Percentiles rank a stretch among this genome's conserved stretches.
These are phyloP conservation scores for Panellus pusillus DNA, from an alignment of 768 basidiomycete species.

Conservation along the genomic window DNA sequence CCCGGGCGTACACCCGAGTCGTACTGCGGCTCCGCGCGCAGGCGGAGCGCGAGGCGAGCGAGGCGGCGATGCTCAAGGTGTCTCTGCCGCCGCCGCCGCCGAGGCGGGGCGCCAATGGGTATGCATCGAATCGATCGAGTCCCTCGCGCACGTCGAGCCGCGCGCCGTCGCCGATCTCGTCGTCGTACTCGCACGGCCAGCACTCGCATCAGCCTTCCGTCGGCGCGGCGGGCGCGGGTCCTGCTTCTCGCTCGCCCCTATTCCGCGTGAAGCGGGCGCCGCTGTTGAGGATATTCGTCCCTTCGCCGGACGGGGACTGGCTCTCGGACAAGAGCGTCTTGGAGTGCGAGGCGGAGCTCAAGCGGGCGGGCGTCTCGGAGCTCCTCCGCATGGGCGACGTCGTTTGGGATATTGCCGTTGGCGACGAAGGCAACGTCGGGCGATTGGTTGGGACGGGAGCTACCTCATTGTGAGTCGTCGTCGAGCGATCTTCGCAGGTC, in stretches of 20 bases:
- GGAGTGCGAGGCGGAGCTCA: constrained; percentile 81
- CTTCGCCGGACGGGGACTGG: constrained; percentile 86
- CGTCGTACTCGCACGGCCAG: constrained; percentile 45
- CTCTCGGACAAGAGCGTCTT: constrained; percentile 77
- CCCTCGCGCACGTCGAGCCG: constrained; percentile 55
- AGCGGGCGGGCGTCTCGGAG: constrained; percentile 60
- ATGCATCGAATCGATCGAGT: constrained; percentile 23
- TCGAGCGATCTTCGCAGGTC: constrained; percentile 4
- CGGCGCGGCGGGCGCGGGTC: neutral
- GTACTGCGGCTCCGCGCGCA: constrained; percentile 77
- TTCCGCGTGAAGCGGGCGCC: constrained; percentile 73
- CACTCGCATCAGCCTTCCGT: neutral
- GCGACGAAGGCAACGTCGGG: constrained; percentile 85
- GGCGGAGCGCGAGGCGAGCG: constrained; percentile 58
- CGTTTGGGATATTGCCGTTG: constrained; percentile 84
- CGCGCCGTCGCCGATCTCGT: constrained; percentile 64
- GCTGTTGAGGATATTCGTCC: constrained; percentile 78
- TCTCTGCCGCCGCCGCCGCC: constrained; percentile 15
- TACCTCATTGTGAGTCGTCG: constrained; percentile 73
- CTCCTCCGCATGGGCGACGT: constrained; percentile 77
- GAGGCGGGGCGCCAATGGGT: constrained; percentile 18
- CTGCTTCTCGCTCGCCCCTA: constrained; percentile 65
- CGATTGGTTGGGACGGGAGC: constrained; percentile 86
- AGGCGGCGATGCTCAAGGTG: constrained; percentile 25
- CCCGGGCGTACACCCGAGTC: constrained; percentile 78